Evolutionary conservation across 2,329 filamentous ascomycete genomes (phyloP).

Genomic region (Tolypocladium endophyticum): DNA sequence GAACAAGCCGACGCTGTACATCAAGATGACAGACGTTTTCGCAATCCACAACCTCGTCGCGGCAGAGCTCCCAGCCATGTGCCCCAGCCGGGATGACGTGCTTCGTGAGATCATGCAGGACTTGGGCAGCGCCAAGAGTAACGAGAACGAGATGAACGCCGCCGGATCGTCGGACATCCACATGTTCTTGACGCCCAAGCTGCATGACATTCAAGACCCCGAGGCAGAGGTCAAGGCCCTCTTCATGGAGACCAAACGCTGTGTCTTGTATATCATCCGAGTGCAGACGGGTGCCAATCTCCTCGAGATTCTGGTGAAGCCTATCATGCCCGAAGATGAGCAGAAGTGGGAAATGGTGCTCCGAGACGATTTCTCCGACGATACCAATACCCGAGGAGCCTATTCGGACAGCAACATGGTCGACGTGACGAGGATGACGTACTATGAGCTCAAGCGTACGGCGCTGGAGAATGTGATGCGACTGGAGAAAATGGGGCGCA

Average conservation of each 20-base stretch:
- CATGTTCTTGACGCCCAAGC: slow-evolving; percentile 79
- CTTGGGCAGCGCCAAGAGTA: slow-evolving; percentile 89
- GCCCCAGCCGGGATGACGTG: slow-evolving; percentile 72
- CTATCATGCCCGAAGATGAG: slow-evolving; percentile 78
- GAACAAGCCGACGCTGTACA: slow-evolving; percentile 95
- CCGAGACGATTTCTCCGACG: slow-evolving; percentile 64
- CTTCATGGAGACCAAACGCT: slow-evolving; percentile 97
- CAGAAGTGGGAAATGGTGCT: slow-evolving; percentile 76
- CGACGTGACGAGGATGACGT: slow-evolving; percentile 82
- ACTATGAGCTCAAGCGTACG: slow-evolving; percentile 84
- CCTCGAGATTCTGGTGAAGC: slow-evolving; percentile 91
- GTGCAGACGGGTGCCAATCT: slow-evolving; percentile 86
- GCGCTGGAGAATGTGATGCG: slow-evolving; percentile 89
- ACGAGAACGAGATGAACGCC: slow-evolving; percentile 84
- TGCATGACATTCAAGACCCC: slow-evolving; percentile 84
- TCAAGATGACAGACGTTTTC: slow-evolving; percentile 97
- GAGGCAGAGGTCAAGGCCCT: slow-evolving; percentile 85
- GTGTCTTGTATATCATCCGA: slow-evolving; percentile 93
- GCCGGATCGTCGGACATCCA: slow-evolving; percentile 83
- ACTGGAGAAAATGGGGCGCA: slow-evolving; percentile 77
- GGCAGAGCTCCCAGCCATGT: slow-evolving; percentile 66
- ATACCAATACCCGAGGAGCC: slow-evolving; percentile 63
- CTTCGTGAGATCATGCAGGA: slow-evolving; percentile 88
- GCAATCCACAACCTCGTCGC: slow-evolving; percentile 85
- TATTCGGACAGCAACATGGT: slow-evolving; percentile 83